phyloP scores from a whole-genome alignment of 768 basidiomycete species.

The Trichaptum fuscoviolaceum region DNA sequence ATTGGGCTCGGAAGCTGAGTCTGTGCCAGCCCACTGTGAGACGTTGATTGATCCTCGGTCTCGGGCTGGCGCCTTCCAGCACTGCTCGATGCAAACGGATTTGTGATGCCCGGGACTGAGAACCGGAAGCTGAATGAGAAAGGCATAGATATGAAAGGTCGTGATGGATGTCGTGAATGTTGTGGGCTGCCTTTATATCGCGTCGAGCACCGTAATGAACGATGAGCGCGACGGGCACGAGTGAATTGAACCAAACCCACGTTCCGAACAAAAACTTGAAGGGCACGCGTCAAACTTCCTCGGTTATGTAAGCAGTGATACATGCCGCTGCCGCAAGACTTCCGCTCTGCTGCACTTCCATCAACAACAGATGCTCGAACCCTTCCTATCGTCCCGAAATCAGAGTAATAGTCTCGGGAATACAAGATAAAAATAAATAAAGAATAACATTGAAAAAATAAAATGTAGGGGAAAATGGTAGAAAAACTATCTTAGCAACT shows the following conservation, averaged over 20 bases:
- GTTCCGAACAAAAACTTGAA: not conserved
- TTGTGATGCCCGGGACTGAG: slow-evolving; percentile 56
- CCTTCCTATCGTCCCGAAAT: not conserved
- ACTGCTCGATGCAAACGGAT: slow-evolving; percentile 48
- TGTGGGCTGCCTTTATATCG: not conserved
- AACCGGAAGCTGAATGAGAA: slow-evolving; percentile 75
- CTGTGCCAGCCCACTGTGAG: slow-evolving; percentile 19
- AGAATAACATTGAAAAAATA: not conserved
- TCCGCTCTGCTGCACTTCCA: too few relatives aligned
- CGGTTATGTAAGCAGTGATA: not conserved
- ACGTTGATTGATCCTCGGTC: slow-evolving; percentile 14
- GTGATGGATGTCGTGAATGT: slow-evolving; percentile 6
- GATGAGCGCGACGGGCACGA: not conserved
- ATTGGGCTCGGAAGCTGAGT: slow-evolving; percentile 16
- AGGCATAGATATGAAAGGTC: slow-evolving; percentile 23
- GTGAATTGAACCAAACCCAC: not conserved
- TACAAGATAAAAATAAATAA: not conserved
- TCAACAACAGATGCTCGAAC: too few relatives aligned
- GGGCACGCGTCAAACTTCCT: not conserved
- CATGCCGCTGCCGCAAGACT: not conserved
- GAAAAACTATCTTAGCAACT: not conserved
- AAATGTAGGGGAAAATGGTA: too few relatives aligned
- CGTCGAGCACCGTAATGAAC: not conserved
- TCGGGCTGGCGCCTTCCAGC: slow-evolving; percentile 14
- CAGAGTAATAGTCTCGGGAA: not conserved